Percentiles rank a stretch among this genome's conserved stretches.
Conservation (phyloP, 257 asterid genomes). For the Solanum pimpinellifolium region DNA sequence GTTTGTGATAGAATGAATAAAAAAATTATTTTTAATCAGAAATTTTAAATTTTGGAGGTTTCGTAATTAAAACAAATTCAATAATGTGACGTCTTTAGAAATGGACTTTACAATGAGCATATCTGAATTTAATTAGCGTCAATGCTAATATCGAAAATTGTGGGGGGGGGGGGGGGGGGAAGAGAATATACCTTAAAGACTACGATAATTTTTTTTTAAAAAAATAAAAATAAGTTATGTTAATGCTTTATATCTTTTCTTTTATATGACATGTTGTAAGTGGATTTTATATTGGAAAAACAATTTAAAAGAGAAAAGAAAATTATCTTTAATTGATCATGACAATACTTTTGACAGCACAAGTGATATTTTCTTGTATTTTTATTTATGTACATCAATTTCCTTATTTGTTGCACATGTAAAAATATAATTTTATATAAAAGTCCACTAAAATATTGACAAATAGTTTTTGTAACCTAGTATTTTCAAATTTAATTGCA, state of each 20-base stretch:
- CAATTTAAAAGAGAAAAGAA: neutral
- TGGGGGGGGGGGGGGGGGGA: too few species aligned
- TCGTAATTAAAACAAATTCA: rapidly evolving
- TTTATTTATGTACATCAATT: neutral
- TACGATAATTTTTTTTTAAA: neutral
- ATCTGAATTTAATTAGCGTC: neutral
- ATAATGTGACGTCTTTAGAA: neutral
- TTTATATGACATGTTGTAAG: slow-evolving; percentile 8
- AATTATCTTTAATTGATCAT: neutral
- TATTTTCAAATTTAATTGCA: neutral
- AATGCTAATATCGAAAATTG: too few species aligned
- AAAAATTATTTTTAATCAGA: rapidly evolving
- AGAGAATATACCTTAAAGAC: slow-evolving; percentile 52
- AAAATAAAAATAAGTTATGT: neutral
- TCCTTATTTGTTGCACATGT: too few species aligned
- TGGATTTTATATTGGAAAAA: neutral
- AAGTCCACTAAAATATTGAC: neutral
- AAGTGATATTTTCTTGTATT: neutral
- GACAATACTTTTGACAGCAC: neutral
- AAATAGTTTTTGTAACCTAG: neutral
- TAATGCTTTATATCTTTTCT: slow-evolving; percentile 9
- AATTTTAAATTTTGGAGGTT: rapidly evolving
- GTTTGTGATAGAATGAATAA: too few species aligned
- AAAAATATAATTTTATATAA: neutral
- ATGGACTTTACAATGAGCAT: rapidly evolving